phyloP scores from a whole-genome alignment of 148 eudicot species.

The Chenopodium berlandieri region DNA sequence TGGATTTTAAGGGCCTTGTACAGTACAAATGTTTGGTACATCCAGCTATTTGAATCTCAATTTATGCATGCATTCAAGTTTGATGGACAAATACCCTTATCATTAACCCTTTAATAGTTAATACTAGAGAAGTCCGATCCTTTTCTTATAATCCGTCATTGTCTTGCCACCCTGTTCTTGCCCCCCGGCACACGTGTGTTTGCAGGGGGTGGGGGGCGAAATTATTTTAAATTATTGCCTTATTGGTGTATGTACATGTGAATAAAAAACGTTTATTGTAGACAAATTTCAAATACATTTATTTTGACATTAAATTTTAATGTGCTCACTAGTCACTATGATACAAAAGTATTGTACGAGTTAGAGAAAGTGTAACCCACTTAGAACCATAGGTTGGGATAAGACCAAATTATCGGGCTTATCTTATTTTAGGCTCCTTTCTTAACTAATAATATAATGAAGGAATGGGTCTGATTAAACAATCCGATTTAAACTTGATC shows the following conservation, averaged over 20 bases:
- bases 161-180: constrained; percentile 19
- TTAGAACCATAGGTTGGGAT: too few species aligned
- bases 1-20: constrained; percentile 12
- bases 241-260: neutral
- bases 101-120: neutral
- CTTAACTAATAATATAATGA: too few species aligned
- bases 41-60: constrained; percentile 10
- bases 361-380: too few species aligned
- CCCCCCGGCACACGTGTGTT: constrained; percentile 23
- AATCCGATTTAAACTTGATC: too few species aligned
- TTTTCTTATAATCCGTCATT: constrained; percentile 18
- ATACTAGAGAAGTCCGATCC: neutral
- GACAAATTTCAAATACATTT: neutral
- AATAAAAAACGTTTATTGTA: neutral
- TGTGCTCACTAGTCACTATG: too few species aligned
- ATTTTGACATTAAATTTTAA: too few species aligned
- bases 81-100: neutral
- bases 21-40: constrained; percentile 14
- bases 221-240: neutral
- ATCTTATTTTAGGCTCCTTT: too few species aligned
- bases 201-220: neutral
- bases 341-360: too few species aligned
- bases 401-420: too few species aligned
- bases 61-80: constrained; percentile 12
- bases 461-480: too few species aligned